Evolutionary conservation across 1,139 yeast genomes (phyloP).

Genomic region (Candida frijolesensis): DNA sequence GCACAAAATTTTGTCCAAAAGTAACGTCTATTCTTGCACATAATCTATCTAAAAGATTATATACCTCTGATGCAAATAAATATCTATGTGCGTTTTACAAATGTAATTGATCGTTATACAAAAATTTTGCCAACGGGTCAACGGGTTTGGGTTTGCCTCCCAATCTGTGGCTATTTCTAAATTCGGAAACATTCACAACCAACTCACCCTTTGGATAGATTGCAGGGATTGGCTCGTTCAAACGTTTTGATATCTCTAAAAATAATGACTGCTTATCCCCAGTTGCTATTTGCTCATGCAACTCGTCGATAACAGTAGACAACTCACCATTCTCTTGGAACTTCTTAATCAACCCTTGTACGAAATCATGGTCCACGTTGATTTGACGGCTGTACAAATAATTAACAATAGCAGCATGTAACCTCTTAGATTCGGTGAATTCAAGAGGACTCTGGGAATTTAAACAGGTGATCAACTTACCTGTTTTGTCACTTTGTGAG

Average conservation of each 20-base stretch:
- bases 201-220: conserved; percentile 30
- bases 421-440: conserved; percentile 24
- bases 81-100: conserved; percentile 18
- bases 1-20: no score
- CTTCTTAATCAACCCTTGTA: conserved; percentile 27
- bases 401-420: conserved; percentile 31
- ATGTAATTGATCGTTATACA: conserved; percentile 33
- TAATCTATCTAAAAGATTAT: no score
- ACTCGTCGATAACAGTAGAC: conserved; percentile 18
- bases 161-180: conserved; percentile 24
- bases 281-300: conserved; percentile 11
- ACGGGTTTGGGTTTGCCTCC: conserved; percentile 39
- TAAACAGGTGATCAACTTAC: conserved; percentile 66
- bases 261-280: conserved; percentile 11
- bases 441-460: conserved; percentile 55
- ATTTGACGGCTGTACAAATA: conserved; percentile 25
- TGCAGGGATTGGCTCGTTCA: conserved; percentile 27
- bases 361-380: conserved; percentile 28
- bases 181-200: conserved; percentile 23
- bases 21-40: no score
- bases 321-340: conserved; percentile 19
- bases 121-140: conserved; percentile 31
- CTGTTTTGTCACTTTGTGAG: conserved; percentile 34
- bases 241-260: conserved; percentile 17
- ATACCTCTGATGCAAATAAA: neutral